Conservation (phyloP, 2,329 filamentous ascomycete species). For the Monosporascus sp. region DNA sequence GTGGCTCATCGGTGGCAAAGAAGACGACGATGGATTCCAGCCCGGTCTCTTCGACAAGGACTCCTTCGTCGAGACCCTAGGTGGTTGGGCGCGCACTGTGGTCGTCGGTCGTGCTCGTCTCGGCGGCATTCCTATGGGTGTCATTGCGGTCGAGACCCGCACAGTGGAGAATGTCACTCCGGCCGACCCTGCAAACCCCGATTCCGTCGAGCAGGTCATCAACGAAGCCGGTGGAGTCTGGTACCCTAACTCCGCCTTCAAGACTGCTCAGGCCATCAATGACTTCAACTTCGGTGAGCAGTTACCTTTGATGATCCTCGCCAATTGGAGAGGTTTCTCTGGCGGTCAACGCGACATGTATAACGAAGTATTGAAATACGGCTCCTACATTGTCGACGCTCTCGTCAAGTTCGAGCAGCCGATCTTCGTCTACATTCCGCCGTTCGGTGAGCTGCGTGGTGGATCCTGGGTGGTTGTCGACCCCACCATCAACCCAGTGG, state of each 20-base stretch:
- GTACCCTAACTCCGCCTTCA: slow-evolving; percentile 99
- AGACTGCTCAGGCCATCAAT: slow-evolving; percentile 96
- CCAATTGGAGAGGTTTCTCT: slow-evolving; percentile 99
- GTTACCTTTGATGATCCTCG: slow-evolving; percentile 95
- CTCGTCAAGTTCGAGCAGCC: slow-evolving; percentile 98
- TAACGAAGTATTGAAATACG: slow-evolving; percentile 99
- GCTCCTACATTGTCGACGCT: slow-evolving; percentile 97
- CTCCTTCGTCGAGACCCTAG: slow-evolving; percentile 94
- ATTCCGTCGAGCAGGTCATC: slow-evolving; percentile 92
- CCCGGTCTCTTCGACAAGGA: slow-evolving; percentile 92
- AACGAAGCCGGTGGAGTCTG: slow-evolving; percentile 98
- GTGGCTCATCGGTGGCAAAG: slow-evolving; percentile 85
- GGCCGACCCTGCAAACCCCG: slow-evolving; percentile 94
- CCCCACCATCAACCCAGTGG: slow-evolving; percentile 91
- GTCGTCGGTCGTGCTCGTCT: slow-evolving; percentile 95
- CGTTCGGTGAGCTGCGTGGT: slow-evolving; percentile 92
- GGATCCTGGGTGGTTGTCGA: slow-evolving; percentile 99
- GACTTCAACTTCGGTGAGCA: slow-evolving; percentile 99
- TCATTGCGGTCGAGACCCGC: slow-evolving; percentile 93
- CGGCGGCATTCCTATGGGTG: slow-evolving; percentile 95
- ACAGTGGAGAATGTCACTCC: slow-evolving; percentile 95
- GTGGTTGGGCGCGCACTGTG: slow-evolving; percentile 94
- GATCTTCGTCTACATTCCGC: slow-evolving; percentile 98
- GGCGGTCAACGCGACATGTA: slow-evolving; percentile 99
- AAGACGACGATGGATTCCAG: slow-evolving; percentile 80